phyloP scores from a whole-genome alignment of 176 grass and related monocot genomes.

The Musa beccarii region DNA sequence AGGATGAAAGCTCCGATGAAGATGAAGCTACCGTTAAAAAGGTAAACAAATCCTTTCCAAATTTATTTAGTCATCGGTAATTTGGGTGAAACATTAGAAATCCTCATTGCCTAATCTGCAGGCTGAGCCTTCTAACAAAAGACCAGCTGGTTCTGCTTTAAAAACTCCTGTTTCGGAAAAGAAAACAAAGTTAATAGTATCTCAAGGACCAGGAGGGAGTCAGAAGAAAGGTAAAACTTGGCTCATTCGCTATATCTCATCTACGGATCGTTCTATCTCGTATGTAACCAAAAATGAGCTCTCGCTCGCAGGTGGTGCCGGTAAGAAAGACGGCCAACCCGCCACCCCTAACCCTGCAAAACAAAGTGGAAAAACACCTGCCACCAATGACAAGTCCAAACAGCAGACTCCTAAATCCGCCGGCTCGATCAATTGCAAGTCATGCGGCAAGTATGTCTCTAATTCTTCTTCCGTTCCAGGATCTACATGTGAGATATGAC shows the following conservation, averaged over 20 bases:
- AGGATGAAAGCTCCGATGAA: conserved; percentile 23
- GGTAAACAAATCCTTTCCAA: conserved; percentile 20
- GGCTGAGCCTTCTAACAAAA: conserved; percentile 56
- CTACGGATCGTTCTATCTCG: neutral
- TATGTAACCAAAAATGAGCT: neutral
- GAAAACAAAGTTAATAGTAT: conserved; percentile 57
- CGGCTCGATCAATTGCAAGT: conserved; percentile 48
- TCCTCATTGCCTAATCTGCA: conserved; percentile 10
- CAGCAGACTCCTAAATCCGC: conserved; percentile 56
- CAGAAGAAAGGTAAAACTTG: conserved; percentile 43
- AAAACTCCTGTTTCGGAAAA: conserved; percentile 62
- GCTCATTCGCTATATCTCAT: neutral
- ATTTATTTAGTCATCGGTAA: neutral
- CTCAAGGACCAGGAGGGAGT: conserved; percentile 31
- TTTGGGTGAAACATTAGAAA: neutral
- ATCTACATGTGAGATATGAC: neutral
- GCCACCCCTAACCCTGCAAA: conserved; percentile 75
- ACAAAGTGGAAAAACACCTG: conserved; percentile 45
- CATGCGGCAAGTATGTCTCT: conserved; percentile 55
- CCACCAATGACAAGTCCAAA: conserved; percentile 36
- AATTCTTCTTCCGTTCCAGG: neutral
- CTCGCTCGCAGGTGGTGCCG: conserved; percentile 24
- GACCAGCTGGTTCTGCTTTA: conserved; percentile 20
- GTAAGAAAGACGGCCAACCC: conserved; percentile 49
- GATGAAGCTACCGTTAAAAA: conserved; percentile 56